Percentiles rank a stretch among this genome's conserved stretches.
phyloP scores from a whole-genome alignment of 2,329 filamentous ascomycete species.

The Blastomyces silverae region DNA sequence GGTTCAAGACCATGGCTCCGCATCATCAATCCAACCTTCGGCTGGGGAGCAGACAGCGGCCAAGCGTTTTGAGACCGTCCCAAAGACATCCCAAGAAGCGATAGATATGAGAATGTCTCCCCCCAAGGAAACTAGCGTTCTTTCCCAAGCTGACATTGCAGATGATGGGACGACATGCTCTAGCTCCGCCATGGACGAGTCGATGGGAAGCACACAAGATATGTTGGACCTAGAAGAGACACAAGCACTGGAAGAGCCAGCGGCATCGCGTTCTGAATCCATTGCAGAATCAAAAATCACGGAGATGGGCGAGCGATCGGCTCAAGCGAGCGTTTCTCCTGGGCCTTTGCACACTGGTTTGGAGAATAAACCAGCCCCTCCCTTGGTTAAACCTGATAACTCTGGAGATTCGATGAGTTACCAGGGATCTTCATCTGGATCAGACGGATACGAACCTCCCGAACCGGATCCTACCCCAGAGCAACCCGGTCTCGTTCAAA shows the following conservation, averaged over 20 bases:
- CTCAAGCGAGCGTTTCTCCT: not conserved
- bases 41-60: not conserved
- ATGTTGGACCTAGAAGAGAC: not conserved
- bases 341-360: conserved; percentile 2
- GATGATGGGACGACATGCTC: conserved; percentile 23
- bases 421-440: conserved; percentile 32
- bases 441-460: conserved; percentile 54
- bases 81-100: conserved; percentile 18
- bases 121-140: conserved; percentile 16
- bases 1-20: not conserved
- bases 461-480: conserved; percentile 32
- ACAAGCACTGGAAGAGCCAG: not conserved
- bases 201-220: conserved; percentile 25
- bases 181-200: conserved; percentile 39
- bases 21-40: not conserved
- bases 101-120: conserved; percentile 18
- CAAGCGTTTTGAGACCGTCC: conserved; percentile 12
- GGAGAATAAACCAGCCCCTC: conserved; percentile 19
- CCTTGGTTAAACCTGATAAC: not conserved
- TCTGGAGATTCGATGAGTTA: conserved; percentile 14
- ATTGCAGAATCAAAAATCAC: not conserved
- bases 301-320: not conserved
- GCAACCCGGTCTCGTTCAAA: conserved; percentile 29
- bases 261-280: not conserved
- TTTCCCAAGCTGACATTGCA: conserved; percentile 15